Conservation (phyloP, 306 rosid species). For the Echinosophora koreensis region DNA sequence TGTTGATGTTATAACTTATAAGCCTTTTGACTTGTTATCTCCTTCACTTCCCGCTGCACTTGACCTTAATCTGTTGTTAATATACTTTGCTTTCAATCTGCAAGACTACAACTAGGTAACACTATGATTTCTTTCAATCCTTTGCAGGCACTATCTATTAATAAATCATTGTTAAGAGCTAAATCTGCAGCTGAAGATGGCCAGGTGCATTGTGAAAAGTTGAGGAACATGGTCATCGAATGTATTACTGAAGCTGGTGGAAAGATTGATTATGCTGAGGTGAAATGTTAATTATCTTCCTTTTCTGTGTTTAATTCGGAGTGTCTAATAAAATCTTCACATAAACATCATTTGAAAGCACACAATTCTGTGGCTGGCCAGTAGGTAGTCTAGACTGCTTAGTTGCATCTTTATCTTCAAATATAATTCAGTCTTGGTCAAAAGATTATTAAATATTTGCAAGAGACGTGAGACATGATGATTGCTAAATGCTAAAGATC, state of each 20-base stretch:
- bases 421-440: not conserved
- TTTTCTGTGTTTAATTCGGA: conserved; percentile 13
- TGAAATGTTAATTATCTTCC: conserved; percentile 26
- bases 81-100: conserved; percentile 25
- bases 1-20: conserved; percentile 8
- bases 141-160: conserved; percentile 80
- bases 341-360: not conserved
- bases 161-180: conserved; percentile 73
- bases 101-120: not conserved
- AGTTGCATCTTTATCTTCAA: not conserved
- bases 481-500: conserved; percentile 4
- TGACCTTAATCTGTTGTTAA: conserved; percentile 10
- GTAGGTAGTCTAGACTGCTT: not conserved
- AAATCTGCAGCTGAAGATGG: conserved; percentile 74
- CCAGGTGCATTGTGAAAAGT: conserved; percentile 58
- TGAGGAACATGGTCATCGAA: conserved; percentile 59
- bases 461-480: conserved; percentile 8
- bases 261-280: conserved; percentile 90
- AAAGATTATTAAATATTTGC: not conserved
- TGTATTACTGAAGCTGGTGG: conserved; percentile 80
- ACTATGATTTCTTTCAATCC: conserved; percentile 31
- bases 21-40: conserved; percentile 25
- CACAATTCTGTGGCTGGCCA: not conserved
- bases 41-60: conserved; percentile 13
- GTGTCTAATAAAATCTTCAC: conserved; percentile 22